Percentiles rank a stretch among this genome's conserved stretches.
Evolutionary conservation across 2,329 filamentous ascomycete species (phyloP).

Genomic region (Apiospora rasikravindrae): DNA sequence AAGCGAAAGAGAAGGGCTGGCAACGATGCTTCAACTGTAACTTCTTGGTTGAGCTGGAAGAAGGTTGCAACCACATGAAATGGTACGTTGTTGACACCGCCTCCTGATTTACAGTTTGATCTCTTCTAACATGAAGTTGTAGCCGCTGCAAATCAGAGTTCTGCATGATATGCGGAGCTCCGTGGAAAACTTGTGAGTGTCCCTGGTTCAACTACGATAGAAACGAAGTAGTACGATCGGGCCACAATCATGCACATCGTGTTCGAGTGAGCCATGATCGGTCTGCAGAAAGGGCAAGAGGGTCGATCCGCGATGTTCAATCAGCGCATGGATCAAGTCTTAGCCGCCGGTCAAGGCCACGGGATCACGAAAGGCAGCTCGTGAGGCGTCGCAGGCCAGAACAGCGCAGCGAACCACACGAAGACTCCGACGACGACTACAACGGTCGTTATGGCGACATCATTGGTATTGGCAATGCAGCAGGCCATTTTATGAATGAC

Average conservation of each 20-base stretch:
- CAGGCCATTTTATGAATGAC: constrained; percentile 66
- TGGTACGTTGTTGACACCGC: constrained; percentile 64
- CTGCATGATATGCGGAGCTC: constrained; percentile 82
- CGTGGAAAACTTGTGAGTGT: constrained; percentile 85
- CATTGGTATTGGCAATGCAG: constrained; percentile 55
- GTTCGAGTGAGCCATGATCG: neutral
- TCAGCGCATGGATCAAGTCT: neutral
- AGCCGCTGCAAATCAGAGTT: constrained; percentile 81
- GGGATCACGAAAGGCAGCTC: constrained; percentile 54
- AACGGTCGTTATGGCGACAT: constrained; percentile 43
- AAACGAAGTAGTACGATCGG: neutral
- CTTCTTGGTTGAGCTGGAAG: constrained; percentile 76
- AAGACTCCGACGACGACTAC: constrained; percentile 43
- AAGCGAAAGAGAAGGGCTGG: constrained; percentile 73
- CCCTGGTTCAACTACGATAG: constrained; percentile 74
- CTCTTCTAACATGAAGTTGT: neutral
- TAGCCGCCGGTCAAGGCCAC: constrained; percentile 35
- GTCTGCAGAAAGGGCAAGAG: neutral
- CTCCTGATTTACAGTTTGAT: neutral
- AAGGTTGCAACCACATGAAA: constrained; percentile 88
- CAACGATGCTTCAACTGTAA: constrained; percentile 78
- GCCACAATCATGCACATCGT: neutral
- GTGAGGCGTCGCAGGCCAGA: constrained; percentile 55
- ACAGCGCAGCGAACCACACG: constrained; percentile 47
- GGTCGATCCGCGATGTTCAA: neutral